Percentiles rank a stretch among this genome's conserved stretches.
phyloP scores from a whole-genome alignment of 2,329 filamentous ascomycete genomes.

The Thelonectria blattea region DNA sequence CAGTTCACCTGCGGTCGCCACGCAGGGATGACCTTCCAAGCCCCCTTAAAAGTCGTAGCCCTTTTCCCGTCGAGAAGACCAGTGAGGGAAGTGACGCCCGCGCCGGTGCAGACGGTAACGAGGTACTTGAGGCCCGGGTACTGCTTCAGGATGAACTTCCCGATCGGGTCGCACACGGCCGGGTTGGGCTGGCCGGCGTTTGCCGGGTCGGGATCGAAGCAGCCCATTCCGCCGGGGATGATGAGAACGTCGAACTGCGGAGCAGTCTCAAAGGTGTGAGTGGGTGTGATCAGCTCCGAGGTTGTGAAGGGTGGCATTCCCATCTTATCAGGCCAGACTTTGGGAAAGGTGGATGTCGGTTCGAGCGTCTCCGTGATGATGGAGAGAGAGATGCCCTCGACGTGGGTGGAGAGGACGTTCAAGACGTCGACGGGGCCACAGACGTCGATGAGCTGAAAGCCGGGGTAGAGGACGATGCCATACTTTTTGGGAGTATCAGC shows the following conservation, averaged over 20 bases:
- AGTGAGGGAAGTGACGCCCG: constrained; percentile 55
- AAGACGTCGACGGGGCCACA: constrained; percentile 28
- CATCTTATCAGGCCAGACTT: constrained; percentile 20
- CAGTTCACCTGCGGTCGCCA: constrained; percentile 54
- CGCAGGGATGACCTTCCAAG: constrained; percentile 50
- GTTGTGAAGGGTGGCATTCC: constrained; percentile 21
- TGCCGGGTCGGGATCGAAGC: constrained; percentile 17
- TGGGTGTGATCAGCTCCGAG: constrained; percentile 34
- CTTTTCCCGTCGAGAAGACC: constrained; percentile 58
- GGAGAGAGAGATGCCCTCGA: constrained; percentile 13
- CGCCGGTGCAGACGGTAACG: constrained; percentile 64
- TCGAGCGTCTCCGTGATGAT: constrained; percentile 18
- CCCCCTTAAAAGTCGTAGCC: constrained; percentile 64
- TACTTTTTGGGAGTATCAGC: not conserved
- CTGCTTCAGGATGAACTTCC: constrained; percentile 48
- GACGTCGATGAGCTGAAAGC: constrained; percentile 47
- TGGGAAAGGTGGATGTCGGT: constrained; percentile 20
- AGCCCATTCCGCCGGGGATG: constrained; percentile 60
- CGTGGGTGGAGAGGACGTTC: constrained; percentile 18
- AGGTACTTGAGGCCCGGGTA: constrained; percentile 53
- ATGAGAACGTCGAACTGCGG: constrained; percentile 60
- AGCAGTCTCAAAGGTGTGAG: constrained; percentile 50
- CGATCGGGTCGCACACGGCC: constrained; percentile 38
- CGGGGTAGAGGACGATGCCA: constrained; percentile 44
- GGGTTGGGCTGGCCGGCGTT: constrained; percentile 32